Evolutionary conservation across 2,329 filamentous ascomycete genomes (phyloP).

Genomic region (Hypoxylon sp.): DNA sequence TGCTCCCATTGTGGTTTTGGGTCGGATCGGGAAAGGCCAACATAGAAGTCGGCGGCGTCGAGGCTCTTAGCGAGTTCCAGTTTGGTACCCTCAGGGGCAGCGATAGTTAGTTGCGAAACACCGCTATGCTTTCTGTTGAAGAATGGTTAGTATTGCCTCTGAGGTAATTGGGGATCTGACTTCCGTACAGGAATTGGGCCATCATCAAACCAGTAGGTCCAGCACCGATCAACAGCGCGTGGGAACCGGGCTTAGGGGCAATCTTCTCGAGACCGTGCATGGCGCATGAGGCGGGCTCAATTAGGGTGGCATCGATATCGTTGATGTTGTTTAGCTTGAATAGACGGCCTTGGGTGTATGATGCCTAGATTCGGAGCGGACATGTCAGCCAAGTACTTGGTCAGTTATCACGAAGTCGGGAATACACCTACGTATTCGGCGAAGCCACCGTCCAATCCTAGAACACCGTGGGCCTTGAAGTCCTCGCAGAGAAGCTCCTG

Average conservation of each 20-base stretch:
- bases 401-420: conserved; percentile 56
- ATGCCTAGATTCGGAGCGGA: conserved; percentile 44
- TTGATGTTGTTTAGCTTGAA: conserved; percentile 72
- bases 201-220: conserved; percentile 71
- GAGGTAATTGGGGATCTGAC: background rate
- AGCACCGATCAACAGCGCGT: conserved; percentile 71
- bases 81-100: conserved; percentile 74
- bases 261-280: conserved; percentile 76
- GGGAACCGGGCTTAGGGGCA: conserved; percentile 69
- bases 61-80: conserved; percentile 72
- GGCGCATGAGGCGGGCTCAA: conserved; percentile 77
- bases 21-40: conserved; percentile 63
- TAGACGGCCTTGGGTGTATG: conserved; percentile 62
- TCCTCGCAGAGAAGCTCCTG: conserved; percentile 74
- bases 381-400: conserved; percentile 16
- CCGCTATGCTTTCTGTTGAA: conserved; percentile 60
- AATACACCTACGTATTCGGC: conserved; percentile 67
- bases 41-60: conserved; percentile 62
- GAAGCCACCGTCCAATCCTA: conserved; percentile 73
- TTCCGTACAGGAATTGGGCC: conserved; percentile 44
- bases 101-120: conserved; percentile 73
- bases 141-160: conserved; percentile 1
- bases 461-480: conserved; percentile 71
- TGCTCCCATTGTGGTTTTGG: conserved; percentile 67
- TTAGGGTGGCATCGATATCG: conserved; percentile 73